Evolutionary conservation across 2,329 filamentous ascomycete species (phyloP), one percentile per base, ranked within the genome.

Genomic region (Coniella vitis): DNA sequence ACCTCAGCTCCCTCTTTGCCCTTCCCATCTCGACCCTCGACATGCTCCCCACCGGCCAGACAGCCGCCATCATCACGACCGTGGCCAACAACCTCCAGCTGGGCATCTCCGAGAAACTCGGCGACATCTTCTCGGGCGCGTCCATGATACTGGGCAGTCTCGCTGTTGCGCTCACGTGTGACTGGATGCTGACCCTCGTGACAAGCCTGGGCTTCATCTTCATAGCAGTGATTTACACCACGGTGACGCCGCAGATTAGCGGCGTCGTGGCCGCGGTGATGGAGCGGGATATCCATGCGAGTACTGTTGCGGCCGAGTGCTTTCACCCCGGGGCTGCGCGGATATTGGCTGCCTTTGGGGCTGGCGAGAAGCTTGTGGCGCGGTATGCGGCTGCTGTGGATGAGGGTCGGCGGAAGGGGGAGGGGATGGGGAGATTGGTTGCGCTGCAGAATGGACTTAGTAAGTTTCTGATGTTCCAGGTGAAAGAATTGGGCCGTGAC

Each of bases 1-100:
- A 86, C 57, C 70, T 89, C 25, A 72, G 74, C 42, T 69, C 73
- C 29, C 72, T 87, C 3, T 79, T 89, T 41, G 68, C 72, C 1
- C 81, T 86, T 58, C 79, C 81, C 34, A 76, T 87, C 32, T 76
- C 81, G 46, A 78, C 81, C 13, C 76, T 87, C 19, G 84, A 87
- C 61, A 51, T 51, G 49, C 42, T 82, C 63, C 73, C 79, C 0
- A 68, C 78, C 0, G 81, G 81, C 2, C 74, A 76, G 37, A 75
- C 78, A 1, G 79, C 80, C 0, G 73, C 74, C 8, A 79, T 80
- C 39, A 82, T 84, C 52, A 84, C 81, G 1, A 77, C 78, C 4
- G 80, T 78, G 3, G 78, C 78, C 47, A 83, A 82, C 58, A 72
- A 71, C 4, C 63, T 84, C 10, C 80, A 84, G 58, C 63, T 79